These are phyloP conservation scores for Ophiostoma quercus DNA, from an alignment of 2,329 filamentous ascomycete species.

Conservation along the genomic window DNA sequence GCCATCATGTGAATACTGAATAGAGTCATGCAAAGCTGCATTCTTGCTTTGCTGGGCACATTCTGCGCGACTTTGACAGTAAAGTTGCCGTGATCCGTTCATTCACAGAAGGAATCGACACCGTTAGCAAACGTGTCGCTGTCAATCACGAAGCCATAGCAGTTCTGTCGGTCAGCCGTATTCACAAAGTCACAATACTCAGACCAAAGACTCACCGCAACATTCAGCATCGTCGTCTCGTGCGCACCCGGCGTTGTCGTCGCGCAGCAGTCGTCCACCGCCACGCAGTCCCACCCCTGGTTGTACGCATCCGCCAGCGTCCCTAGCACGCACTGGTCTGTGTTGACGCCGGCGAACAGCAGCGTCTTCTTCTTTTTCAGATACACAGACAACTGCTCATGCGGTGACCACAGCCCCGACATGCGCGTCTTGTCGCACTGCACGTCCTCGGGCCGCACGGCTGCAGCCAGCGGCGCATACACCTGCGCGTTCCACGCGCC, in stretches of 20 bases:
- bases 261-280: conserved; percentile 51
- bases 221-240: conserved; percentile 36
- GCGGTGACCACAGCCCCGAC: conserved; percentile 49
- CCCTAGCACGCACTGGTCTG: conserved; percentile 56
- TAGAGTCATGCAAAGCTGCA: conserved; percentile 1
- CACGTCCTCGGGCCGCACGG: conserved; percentile 40
- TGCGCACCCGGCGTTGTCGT: conserved; percentile 42
- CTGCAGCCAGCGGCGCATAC: conserved; percentile 40
- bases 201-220: conserved; percentile 33
- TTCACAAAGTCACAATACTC: neutral
- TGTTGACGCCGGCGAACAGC: conserved; percentile 56
- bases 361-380: conserved; percentile 36
- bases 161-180: conserved; percentile 2
- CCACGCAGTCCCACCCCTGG: conserved; percentile 51
- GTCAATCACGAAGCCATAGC: conserved; percentile 10
- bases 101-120: neutral
- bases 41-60: neutral
- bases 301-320: conserved; percentile 52
- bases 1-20: neutral
- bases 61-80: neutral
- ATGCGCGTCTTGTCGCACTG: conserved; percentile 54
- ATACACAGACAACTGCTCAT: conserved; percentile 40
- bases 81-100: neutral
- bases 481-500: conserved; percentile 54
- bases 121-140: neutral